Conservation (phyloP, 2,329 filamentous ascomycete species). For the Aspergillus fructus region DNA sequence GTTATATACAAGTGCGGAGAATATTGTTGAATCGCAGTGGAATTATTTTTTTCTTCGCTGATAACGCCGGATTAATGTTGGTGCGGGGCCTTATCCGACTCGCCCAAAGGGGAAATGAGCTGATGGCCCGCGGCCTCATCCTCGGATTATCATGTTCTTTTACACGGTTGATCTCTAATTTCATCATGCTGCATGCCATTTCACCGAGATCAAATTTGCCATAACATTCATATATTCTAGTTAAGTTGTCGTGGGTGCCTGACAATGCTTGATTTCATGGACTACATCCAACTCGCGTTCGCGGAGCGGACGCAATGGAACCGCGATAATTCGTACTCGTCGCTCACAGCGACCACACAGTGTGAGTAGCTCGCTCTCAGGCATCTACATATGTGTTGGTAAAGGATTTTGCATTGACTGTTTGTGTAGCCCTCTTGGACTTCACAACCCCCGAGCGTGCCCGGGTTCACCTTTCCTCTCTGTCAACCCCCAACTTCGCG, state of each 20-base stretch:
- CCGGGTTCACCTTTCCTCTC: conserved; percentile 82
- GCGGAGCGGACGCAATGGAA: conserved; percentile 85
- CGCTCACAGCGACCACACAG: conserved; percentile 78
- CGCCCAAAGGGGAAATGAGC: conserved; percentile 30
- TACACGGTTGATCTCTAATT: background rate
- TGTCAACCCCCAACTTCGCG: conserved; percentile 89
- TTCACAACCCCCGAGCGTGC: conserved; percentile 84
- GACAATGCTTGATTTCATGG: conserved; percentile 93
- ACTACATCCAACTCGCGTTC: conserved; percentile 91
- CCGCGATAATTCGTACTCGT: conserved; percentile 86
- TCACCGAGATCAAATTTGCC: too few relatives aligned
- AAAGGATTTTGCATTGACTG: background rate
- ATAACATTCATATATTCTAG: background rate
- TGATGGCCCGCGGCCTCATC: conserved; percentile 17
- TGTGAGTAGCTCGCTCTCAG: conserved; percentile 49
- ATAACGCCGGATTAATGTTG: conserved; percentile 40
- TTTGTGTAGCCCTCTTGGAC: conserved; percentile 71
- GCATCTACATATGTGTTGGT: background rate
- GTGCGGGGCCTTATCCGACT: conserved; percentile 38
- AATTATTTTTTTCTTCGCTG: conserved; percentile 38
- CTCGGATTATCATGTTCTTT: conserved; percentile 2
- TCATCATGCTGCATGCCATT: background rate
- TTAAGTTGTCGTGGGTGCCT: background rate
- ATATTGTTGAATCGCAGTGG: conserved; percentile 24
- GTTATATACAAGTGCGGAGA: conserved; percentile 18